Evolutionary conservation across 208 protist species (phyloP).

Genomic region (Leishmania lainsoni): DNA sequence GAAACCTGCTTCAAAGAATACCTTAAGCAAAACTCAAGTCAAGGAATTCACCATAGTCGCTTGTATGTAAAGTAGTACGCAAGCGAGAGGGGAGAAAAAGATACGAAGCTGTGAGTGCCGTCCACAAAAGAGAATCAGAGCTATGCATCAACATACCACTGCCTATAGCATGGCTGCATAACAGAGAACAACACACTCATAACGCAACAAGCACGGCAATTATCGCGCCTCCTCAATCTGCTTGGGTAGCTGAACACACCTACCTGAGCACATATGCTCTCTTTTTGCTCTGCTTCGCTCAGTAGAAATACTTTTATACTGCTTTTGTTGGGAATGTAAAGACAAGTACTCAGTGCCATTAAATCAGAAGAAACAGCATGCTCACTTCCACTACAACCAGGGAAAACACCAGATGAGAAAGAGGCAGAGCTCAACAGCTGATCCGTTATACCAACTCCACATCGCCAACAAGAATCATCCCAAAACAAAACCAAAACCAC

Average conservation of each 20-base stretch:
- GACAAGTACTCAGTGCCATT: constrained; percentile 1
- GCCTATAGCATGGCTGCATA: neutral
- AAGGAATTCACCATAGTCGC: neutral
- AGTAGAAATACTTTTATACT: neutral
- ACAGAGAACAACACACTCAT: neutral
- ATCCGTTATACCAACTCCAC: constrained; percentile 68
- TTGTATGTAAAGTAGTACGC: neutral
- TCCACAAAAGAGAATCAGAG: neutral
- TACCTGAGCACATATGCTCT: neutral
- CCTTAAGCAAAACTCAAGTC: neutral
- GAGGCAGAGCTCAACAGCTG: neutral
- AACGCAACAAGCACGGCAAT: neutral
- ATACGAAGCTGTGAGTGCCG: neutral
- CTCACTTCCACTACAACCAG: neutral
- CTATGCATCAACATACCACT: neutral
- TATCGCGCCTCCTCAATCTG: neutral
- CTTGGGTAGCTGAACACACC: neutral
- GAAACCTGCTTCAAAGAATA: neutral
- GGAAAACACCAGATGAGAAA: neutral
- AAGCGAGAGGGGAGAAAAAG: neutral
- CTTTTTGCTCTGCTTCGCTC: neutral
- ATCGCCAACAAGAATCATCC: constrained; percentile 80
- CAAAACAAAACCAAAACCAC: constrained; percentile 87
- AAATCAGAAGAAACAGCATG: neutral
- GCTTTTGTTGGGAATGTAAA: constrained; percentile 6